phyloP scores from a whole-genome alignment of 345 rosid species.

The Physaria fendleri region DNA sequence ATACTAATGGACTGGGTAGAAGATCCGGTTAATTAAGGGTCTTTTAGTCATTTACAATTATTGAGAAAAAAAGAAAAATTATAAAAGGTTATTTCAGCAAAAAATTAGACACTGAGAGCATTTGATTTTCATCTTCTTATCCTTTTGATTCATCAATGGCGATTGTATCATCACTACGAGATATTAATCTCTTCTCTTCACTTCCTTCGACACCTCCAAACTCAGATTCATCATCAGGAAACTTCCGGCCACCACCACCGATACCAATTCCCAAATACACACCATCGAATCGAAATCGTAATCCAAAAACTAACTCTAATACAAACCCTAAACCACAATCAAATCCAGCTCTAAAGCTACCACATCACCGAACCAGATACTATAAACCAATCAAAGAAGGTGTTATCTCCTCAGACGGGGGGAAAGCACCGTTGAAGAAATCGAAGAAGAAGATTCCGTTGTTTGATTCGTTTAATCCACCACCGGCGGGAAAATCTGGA shows the following conservation, averaged over 20 bases:
- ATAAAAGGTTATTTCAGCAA: too few species aligned
- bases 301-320: conserved; percentile 10
- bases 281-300: conserved; percentile 37
- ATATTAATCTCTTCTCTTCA: conserved; percentile 65
- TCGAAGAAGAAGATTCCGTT: conserved; percentile 74
- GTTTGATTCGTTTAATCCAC: conserved; percentile 65
- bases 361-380: conserved; percentile 61
- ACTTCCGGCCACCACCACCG: conserved; percentile 43
- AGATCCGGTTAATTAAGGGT: too few species aligned
- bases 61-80: too few species aligned
- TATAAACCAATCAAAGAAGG: conserved; percentile 65
- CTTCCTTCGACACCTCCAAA: conserved; percentile 53
- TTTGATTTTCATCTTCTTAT: not conserved
- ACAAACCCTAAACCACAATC: conserved; percentile 18
- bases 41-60: too few species aligned
- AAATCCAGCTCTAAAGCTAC: conserved; percentile 63
- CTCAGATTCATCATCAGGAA: conserved; percentile 19
- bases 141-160: conserved; percentile 34
- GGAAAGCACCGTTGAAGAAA: conserved; percentile 86
- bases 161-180: conserved; percentile 51
- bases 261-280: conserved; percentile 70
- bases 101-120: too few species aligned
- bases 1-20: too few species aligned
- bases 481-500: conserved; percentile 52
- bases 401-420: conserved; percentile 60